Conservation (phyloP, 805 yeast genomes). For the Ogataea pignaliae region DNA sequence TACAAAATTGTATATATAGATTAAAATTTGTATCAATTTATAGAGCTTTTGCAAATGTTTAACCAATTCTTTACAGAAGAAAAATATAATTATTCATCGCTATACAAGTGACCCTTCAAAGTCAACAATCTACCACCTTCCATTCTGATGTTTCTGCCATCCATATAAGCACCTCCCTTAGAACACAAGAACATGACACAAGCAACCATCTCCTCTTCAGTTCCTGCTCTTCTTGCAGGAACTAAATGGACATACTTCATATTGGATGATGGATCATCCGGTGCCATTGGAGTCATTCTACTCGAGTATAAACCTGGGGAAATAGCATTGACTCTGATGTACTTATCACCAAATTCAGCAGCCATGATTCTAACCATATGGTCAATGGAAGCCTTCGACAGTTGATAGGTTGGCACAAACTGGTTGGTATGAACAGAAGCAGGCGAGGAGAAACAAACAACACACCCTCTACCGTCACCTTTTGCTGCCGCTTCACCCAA, state of each 20-base stretch:
- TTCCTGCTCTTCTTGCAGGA: constrained; percentile 20
- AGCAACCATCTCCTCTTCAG: constrained; percentile 20
- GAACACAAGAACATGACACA: constrained; percentile 16
- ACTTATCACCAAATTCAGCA: constrained; percentile 23
- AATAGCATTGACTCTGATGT: constrained; percentile 21
- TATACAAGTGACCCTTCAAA: constrained; percentile 19
- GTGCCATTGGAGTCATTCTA: constrained; percentile 20
- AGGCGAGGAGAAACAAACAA: constrained; percentile 21
- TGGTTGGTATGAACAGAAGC: constrained; percentile 21
- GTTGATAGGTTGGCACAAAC: constrained; percentile 22
- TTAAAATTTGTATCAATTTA: too few species aligned
- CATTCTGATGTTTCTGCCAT: constrained; percentile 21
- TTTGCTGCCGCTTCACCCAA: constrained; percentile 20
- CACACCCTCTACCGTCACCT: constrained; percentile 21
- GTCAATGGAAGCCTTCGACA: constrained; percentile 18
- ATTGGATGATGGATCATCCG: constrained; percentile 19
- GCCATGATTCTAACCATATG: constrained; percentile 26
- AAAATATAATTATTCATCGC: constrained; percentile 22
- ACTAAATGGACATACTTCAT: constrained; percentile 14
- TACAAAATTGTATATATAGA: too few species aligned
- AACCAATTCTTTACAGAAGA: too few species aligned
- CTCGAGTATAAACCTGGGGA: constrained; percentile 22
- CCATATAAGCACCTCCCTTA: constrained; percentile 23
- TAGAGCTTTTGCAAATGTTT: too few species aligned
- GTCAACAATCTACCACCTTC: constrained; percentile 22